phyloP scores from a whole-genome alignment of 345 rosid species.

The Eucalyptus dawsonii region DNA sequence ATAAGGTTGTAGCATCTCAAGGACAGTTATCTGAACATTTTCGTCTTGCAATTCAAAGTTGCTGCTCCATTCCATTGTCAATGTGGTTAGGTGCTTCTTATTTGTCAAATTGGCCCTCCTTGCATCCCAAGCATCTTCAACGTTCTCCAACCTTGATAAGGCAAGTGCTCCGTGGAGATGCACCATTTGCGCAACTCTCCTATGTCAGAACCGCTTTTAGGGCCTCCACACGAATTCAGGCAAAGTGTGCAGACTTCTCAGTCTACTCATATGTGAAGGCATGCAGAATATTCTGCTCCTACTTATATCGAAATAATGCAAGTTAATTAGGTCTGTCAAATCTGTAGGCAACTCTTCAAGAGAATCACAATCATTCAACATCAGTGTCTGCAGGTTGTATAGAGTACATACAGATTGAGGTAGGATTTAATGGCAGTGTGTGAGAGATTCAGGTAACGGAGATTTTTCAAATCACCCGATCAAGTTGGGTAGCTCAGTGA shows the following conservation, averaged over 20 bases:
- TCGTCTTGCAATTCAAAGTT: conserved; percentile 1
- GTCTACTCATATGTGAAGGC: conserved; percentile 1
- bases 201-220: not conserved
- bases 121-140: not conserved
- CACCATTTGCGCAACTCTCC: conserved; percentile 1
- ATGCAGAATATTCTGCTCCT: not conserved
- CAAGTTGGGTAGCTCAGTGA: conserved; percentile 1
- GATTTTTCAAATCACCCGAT: not conserved
- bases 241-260: not conserved
- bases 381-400: conserved; percentile 7
- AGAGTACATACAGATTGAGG: conserved; percentile 1
- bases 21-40: conserved; percentile 6
- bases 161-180: conserved; percentile 1
- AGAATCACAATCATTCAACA: not conserved
- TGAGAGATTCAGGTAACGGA: conserved; percentile 4
- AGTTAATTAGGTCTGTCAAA: conserved; percentile 1
- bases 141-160: conserved; percentile 3
- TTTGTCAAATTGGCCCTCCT: not conserved
- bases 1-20: conserved; percentile 29
- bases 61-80: conserved; percentile 20
- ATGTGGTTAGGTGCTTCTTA: conserved; percentile 13
- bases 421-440: not conserved
- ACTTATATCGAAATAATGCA: conserved; percentile 5
- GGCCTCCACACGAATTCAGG: conserved; percentile 8
- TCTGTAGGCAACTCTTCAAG: not conserved